Percentiles rank a stretch among this genome's conserved stretches.
phyloP scores from a whole-genome alignment of 2,329 filamentous ascomycete species.

The Lecanosticta acicola region DNA sequence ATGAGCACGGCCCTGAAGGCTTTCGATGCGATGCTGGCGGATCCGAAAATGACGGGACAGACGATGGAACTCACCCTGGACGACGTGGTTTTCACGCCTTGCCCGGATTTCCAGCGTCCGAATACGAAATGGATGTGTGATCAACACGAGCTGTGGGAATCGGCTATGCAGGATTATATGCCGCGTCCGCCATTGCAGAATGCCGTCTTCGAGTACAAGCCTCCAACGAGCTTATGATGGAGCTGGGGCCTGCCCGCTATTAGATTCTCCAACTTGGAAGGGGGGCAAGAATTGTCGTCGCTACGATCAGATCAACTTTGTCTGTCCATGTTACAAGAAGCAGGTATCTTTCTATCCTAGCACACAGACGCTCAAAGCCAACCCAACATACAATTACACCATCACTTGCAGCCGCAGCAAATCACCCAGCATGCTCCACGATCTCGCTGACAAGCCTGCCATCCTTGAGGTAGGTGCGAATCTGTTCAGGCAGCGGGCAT shows the following conservation, averaged over 20 bases:
- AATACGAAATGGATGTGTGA: conserved; percentile 37
- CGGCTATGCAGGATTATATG: conserved; percentile 18
- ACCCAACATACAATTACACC: neutral
- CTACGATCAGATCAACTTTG: too few relatives aligned
- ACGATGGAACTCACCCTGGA: conserved; percentile 39
- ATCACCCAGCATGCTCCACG: conserved; percentile 81
- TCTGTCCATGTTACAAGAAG: conserved; percentile 1
- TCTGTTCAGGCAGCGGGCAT: conserved; percentile 81
- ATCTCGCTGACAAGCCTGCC: conserved; percentile 85
- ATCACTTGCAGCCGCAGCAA: neutral
- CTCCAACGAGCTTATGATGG: conserved; percentile 1
- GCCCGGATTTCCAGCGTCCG: conserved; percentile 36
- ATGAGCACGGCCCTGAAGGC: conserved; percentile 33
- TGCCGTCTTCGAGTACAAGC: conserved; percentile 1
- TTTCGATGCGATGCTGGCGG: conserved; percentile 31
- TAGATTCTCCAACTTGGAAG: too few relatives aligned
- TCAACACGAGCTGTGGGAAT: conserved; percentile 33
- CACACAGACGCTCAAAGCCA: neutral
- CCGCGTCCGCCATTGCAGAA: conserved; percentile 17
- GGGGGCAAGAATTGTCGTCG: too few relatives aligned
- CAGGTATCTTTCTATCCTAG: conserved; percentile 6
- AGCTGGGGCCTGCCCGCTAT: too few relatives aligned
- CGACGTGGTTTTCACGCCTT: conserved; percentile 38
- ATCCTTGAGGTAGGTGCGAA: conserved; percentile 72
- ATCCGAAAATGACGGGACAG: conserved; percentile 35